These are phyloP conservation scores for Auriscalpium orientale DNA, from an alignment of 768 basidiomycete genomes.

Conservation along the genomic window DNA sequence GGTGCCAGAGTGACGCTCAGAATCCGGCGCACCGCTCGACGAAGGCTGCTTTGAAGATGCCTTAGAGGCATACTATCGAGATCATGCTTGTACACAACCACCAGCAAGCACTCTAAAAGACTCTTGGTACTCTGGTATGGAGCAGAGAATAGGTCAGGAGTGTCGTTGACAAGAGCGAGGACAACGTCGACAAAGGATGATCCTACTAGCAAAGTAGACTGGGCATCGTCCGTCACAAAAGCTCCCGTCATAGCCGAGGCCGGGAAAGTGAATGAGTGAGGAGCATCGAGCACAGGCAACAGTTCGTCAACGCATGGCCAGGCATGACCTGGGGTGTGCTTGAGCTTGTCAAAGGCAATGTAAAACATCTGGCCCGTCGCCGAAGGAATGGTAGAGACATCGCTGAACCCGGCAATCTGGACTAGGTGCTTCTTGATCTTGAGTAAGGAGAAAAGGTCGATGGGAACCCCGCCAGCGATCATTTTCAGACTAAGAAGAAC, in stretches of 20 bases:
- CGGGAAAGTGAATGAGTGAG: conserved; percentile 39
- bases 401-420: conserved; percentile 48
- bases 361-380: conserved; percentile 42
- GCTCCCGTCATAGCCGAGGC: conserved; percentile 38
- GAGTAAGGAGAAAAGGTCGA: conserved; percentile 45
- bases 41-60: conserved; percentile 46
- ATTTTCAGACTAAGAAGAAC: conserved; percentile 55
- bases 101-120: conserved; percentile 54
- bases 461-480: conserved; percentile 53
- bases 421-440: conserved; percentile 48
- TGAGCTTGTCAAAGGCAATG: conserved; percentile 45
- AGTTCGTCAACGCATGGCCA: conserved; percentile 55
- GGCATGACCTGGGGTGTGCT: conserved; percentile 33
- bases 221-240: conserved; percentile 33
- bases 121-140: conserved; percentile 53
- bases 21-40: conserved; percentile 43
- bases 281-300: conserved; percentile 51
- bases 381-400: conserved; percentile 39
- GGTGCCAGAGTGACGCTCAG: conserved; percentile 45
- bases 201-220: conserved; percentile 45
- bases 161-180: conserved; percentile 41
- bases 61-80: conserved; percentile 47
- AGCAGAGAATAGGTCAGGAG: conserved; percentile 36
- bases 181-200: conserved; percentile 55
- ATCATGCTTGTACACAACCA: conserved; percentile 69